Percentiles rank a stretch among this genome's conserved stretches.
Evolutionary conservation across 2,329 filamentous ascomycete species (phyloP).

Genomic region (Albophoma yamanashiensis): DNA sequence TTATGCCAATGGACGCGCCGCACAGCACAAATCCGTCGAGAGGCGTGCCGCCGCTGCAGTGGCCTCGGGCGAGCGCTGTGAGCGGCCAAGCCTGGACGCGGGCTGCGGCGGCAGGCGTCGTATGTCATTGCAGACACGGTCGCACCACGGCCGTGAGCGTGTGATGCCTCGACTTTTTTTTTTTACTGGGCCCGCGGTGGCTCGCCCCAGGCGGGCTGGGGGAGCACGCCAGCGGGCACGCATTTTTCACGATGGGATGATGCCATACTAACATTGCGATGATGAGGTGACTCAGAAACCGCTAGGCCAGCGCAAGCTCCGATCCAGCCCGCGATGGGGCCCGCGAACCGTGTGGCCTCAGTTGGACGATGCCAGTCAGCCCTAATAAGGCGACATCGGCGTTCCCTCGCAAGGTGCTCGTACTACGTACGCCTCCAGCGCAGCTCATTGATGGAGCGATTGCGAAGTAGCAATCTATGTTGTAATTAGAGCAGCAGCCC

Average conservation of each 20-base stretch:
- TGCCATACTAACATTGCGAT: slow-evolving; percentile 1
- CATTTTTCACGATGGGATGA: slow-evolving; percentile 4
- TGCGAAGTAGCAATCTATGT: neutral
- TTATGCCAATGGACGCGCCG: neutral
- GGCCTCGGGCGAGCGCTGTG: neutral
- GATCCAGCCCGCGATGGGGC: neutral
- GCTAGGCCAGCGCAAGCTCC: neutral
- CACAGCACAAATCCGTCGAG: neutral
- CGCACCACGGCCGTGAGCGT: neutral
- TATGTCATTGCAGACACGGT: neutral
- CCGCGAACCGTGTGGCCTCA: no score
- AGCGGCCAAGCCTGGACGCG: neutral
- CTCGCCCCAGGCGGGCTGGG: neutral
- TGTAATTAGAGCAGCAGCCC: neutral
- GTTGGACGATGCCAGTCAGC: neutral
- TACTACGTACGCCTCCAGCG: no score
- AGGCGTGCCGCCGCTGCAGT: neutral
- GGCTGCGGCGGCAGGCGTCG: neutral
- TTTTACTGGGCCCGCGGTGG: neutral
- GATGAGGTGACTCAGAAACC: slow-evolving; percentile 4
- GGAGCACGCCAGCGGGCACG: slow-evolving; percentile 1
- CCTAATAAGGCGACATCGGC: neutral
- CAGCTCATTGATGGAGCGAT: neutral
- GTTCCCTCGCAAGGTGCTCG: neutral
- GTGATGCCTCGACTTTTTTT: neutral